These are phyloP conservation scores for Parasarocladium wereldwijsianum DNA, from an alignment of 2,329 filamentous ascomycete species.

Conservation along the genomic window DNA sequence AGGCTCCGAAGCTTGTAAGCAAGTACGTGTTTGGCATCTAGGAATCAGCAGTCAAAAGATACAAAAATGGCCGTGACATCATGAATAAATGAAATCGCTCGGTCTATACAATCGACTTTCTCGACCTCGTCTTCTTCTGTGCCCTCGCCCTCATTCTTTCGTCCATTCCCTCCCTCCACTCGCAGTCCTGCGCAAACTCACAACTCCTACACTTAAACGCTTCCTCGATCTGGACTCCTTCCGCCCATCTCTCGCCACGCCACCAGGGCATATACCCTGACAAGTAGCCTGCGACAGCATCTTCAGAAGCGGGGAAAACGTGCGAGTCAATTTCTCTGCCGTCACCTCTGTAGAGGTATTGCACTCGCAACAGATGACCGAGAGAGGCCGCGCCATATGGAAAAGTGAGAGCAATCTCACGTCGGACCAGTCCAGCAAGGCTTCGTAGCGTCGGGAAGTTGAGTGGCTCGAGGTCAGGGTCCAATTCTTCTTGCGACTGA, in stretches of 20 bases:
- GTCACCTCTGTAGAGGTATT: slow-evolving; percentile 37
- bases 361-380: slow-evolving; percentile 34
- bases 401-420: slow-evolving; percentile 37
- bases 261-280: slow-evolving; percentile 69
- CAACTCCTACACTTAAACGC: slow-evolving; percentile 79
- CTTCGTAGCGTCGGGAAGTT: slow-evolving; percentile 33
- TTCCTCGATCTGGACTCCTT: slow-evolving; percentile 69
- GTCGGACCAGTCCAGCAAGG: slow-evolving; percentile 28
- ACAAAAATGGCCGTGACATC: too few relatives aligned
- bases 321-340: slow-evolving; percentile 38
- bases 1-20: too few relatives aligned
- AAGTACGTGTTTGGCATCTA: too few relatives aligned
- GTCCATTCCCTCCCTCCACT: slow-evolving; percentile 61
- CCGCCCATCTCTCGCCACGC: slow-evolving; percentile 57
- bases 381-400: slow-evolving; percentile 31
- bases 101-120: too few relatives aligned
- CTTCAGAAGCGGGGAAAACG: slow-evolving; percentile 52
- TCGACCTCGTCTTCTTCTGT: too few relatives aligned
- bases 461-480: slow-evolving; percentile 22
- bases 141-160: too few relatives aligned
- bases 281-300: slow-evolving; percentile 51
- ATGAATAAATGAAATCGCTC: too few relatives aligned
- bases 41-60: too few relatives aligned
- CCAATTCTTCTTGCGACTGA: slow-evolving; percentile 17
- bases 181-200: slow-evolving; percentile 66